These are phyloP conservation scores for Geosmithia flava DNA, from an alignment of 2,329 filamentous ascomycete species.

Conservation along the genomic window DNA sequence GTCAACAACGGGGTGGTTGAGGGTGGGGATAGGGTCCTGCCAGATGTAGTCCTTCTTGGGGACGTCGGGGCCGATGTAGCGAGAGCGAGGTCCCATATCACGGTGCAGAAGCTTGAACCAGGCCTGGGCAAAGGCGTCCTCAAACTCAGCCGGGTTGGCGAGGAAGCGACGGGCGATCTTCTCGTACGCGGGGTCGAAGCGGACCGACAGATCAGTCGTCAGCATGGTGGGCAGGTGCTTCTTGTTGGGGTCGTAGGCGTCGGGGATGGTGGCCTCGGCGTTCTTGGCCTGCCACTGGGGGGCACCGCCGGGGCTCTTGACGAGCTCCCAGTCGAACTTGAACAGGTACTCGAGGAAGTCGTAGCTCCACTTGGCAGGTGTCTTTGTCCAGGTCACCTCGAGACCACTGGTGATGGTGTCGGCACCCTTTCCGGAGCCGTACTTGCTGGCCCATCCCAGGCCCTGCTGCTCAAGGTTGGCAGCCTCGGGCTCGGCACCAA, in stretches of 20 bases:
- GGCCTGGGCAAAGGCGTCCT: constrained; percentile 56
- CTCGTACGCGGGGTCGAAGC: constrained; percentile 59
- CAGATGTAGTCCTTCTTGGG: constrained; percentile 58
- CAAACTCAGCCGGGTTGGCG: constrained; percentile 55
- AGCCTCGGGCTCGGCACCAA: constrained; percentile 55
- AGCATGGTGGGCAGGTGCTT: constrained; percentile 69
- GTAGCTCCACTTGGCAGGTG: constrained; percentile 66
- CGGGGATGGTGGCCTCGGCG: constrained; percentile 48
- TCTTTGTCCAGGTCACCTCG: constrained; percentile 70
- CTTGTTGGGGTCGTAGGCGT: constrained; percentile 56
- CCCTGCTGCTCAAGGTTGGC: constrained; percentile 55
- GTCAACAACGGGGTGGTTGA: constrained; percentile 44
- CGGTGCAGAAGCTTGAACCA: constrained; percentile 81
- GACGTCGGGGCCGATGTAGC: constrained; percentile 65
- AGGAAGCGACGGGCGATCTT: constrained; percentile 64
- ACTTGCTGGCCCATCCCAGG: constrained; percentile 58
- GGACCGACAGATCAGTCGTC: constrained; percentile 61
- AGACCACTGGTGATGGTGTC: constrained; percentile 66
- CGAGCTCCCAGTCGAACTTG: constrained; percentile 66
- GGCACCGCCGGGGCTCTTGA: constrained; percentile 63
- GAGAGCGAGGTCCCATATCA: constrained; percentile 59
- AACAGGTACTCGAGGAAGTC: constrained; percentile 65
- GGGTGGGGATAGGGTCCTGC: constrained; percentile 60
- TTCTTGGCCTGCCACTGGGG: constrained; percentile 68
- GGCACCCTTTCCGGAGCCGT: constrained; percentile 54